phyloP scores from a whole-genome alignment of 495 filamentous ascomycete species.

The Lophiotrema nucula region DNA sequence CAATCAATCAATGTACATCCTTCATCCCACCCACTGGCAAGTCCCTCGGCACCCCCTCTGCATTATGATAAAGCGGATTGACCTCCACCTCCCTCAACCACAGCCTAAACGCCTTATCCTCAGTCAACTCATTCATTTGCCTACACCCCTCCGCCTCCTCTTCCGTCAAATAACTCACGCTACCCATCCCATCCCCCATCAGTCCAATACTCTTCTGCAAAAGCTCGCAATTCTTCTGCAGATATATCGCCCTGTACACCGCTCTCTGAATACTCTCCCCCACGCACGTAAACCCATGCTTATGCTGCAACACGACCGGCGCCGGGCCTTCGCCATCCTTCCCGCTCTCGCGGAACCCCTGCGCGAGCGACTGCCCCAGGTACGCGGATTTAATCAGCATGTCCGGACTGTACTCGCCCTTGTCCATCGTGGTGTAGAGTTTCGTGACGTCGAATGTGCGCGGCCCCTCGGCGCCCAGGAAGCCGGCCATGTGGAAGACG shows the following conservation, averaged over 20 bases:
- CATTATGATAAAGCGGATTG: conserved; percentile 36
- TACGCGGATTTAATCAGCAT: conserved; percentile 45
- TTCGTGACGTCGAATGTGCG: conserved; percentile 44
- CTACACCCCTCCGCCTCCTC: conserved; percentile 35
- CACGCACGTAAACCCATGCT: conserved; percentile 50
- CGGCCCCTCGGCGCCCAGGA: background rate
- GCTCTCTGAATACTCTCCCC: conserved; percentile 43
- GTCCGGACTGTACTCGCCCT: conserved; percentile 31
- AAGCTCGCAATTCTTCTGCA: conserved; percentile 47
- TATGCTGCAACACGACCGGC: conserved; percentile 48
- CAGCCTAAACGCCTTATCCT: conserved; percentile 36
- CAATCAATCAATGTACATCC: no score
- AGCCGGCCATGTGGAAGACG: conserved; percentile 48
- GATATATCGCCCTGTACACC: conserved; percentile 49
- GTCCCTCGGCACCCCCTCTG: conserved; percentile 11
- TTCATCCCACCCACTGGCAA: conserved; percentile 16
- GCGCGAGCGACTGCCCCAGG: conserved; percentile 41
- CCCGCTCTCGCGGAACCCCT: conserved; percentile 11
- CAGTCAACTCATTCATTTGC: conserved; percentile 25
- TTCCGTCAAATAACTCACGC: conserved; percentile 35
- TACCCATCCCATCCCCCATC: conserved; percentile 25
- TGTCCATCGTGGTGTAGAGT: conserved; percentile 16
- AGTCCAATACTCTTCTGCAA: conserved; percentile 40
- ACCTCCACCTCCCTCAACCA: conserved; percentile 39
- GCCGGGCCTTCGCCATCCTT: conserved; percentile 20